phyloP scores from a whole-genome alignment of 176 grass and related monocot species.

The Carex pumila region DNA sequence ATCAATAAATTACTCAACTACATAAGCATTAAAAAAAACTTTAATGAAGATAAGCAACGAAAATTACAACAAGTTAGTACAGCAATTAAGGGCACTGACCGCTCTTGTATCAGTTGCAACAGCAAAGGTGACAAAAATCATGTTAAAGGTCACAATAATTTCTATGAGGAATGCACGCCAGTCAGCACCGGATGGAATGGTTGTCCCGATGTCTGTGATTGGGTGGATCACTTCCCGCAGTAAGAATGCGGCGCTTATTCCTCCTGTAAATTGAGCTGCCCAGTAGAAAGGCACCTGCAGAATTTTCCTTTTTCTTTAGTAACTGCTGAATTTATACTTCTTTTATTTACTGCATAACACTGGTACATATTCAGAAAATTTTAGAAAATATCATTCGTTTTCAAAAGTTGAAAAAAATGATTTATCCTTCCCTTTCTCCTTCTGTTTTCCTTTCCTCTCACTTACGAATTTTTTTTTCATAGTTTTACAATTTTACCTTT shows the following conservation, averaged over 20 bases:
- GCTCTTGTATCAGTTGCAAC: conserved; percentile 72
- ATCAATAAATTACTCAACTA: not conserved
- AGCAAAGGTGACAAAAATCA: conserved; percentile 96
- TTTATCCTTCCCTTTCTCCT: too few relatives aligned
- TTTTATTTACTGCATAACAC: not conserved
- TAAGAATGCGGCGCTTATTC: conserved; percentile 64
- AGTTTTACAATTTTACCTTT: too few relatives aligned
- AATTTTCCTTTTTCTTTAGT: not conserved
- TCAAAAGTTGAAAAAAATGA: too few relatives aligned
- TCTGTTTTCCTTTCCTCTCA: too few relatives aligned
- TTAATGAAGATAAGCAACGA: not conserved
- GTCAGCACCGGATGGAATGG: conserved; percentile 44
- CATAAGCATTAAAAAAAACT: not conserved
- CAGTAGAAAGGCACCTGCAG: conserved; percentile 94
- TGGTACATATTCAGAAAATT: too few relatives aligned
- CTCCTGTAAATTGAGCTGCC: conserved; percentile 82
- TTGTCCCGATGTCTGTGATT: conserved; percentile 49
- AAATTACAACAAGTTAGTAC: not conserved
- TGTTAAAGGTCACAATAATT: conserved; percentile 85
- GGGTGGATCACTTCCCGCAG: conserved; percentile 74
- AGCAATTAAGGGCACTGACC: not conserved
- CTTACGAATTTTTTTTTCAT: too few relatives aligned
- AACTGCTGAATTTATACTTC: not conserved
- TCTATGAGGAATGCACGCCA: conserved; percentile 70
- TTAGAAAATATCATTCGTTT: too few relatives aligned